Evolutionary conservation across 192 early-diverging fungal genomes (phyloP).

Genomic region (Piromyces sp.): DNA sequence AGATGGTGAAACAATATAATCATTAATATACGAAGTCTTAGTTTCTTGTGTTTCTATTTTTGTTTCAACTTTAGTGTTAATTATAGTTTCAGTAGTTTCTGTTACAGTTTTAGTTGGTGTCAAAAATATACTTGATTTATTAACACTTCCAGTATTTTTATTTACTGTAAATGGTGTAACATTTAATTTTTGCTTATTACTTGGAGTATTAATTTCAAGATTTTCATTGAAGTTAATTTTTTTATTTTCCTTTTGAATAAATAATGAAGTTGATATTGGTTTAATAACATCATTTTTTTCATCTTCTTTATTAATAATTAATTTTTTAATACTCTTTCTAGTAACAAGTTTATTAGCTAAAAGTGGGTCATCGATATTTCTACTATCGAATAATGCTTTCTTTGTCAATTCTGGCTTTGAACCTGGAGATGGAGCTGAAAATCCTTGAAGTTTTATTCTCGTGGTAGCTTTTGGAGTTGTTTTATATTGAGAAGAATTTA

Average conservation of each 20-base stretch:
- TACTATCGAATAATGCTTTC: conserved; percentile 7
- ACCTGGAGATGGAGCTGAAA: conserved; percentile 21
- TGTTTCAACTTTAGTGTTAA: not conserved
- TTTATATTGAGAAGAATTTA: conserved; percentile 50
- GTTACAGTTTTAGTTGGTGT: not conserved
- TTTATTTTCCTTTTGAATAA: conserved; percentile 1
- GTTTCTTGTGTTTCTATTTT: not conserved
- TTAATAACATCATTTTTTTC: conserved; percentile 17
- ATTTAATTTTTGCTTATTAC: conserved; percentile 5
- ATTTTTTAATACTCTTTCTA: conserved; percentile 50
- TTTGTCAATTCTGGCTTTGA: conserved; percentile 5
- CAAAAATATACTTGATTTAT: conserved; percentile 3
- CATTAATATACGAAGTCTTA: not conserved
- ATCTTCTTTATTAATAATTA: conserved; percentile 17
- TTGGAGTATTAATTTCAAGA: conserved; percentile 15
- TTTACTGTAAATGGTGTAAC: not conserved
- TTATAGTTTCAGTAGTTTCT: conserved; percentile 14
- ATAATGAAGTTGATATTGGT: not conserved
- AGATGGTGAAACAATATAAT: conserved; percentile 63
- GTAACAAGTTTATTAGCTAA: conserved; percentile 50
- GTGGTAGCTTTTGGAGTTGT: conserved; percentile 52
- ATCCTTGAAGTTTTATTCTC: conserved; percentile 60
- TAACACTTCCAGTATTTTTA: not conserved
- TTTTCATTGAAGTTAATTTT: not conserved
- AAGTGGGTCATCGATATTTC: conserved; percentile 26